Evolutionary conservation across 306 rosid species (phyloP).

Genomic region (Rubus parviflorus): DNA sequence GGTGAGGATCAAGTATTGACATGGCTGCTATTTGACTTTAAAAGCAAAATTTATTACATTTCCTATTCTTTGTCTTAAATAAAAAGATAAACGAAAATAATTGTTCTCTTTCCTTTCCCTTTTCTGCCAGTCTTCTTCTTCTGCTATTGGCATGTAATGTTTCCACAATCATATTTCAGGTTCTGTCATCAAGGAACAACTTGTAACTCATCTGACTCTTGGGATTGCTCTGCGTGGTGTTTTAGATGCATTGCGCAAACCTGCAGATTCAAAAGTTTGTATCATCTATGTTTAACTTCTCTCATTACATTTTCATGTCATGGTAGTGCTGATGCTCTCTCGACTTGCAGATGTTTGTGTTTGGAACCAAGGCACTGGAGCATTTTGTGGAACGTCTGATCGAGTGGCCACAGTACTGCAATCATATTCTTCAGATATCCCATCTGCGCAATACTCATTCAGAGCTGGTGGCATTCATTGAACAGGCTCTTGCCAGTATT

Average conservation of each 20-base stretch:
- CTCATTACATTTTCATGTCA: slow-evolving; percentile 14
- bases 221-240: slow-evolving; percentile 97
- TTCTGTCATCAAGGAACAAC: slow-evolving; percentile 88
- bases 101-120: background rate
- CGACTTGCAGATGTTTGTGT: slow-evolving; percentile 82
- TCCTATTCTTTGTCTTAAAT: too few relatives aligned
- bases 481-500: slow-evolving; percentile 84
- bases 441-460: slow-evolving; percentile 80
- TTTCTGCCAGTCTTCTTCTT: background rate
- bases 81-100: background rate
- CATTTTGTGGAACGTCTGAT: slow-evolving; percentile 95
- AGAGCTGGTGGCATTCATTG: slow-evolving; percentile 79
- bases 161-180: slow-evolving; percentile 44
- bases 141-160: background rate
- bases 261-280: slow-evolving; percentile 95
- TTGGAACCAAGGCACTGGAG: slow-evolving; percentile 92
- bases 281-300: slow-evolving; percentile 13
- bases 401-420: slow-evolving; percentile 99
- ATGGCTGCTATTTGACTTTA: background rate
- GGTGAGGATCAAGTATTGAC: background rate
- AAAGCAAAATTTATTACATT: too few relatives aligned
- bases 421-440: slow-evolving; percentile 94
- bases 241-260: slow-evolving; percentile 96
- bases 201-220: slow-evolving; percentile 87
- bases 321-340: slow-evolving; percentile 27